Evolutionary conservation across 2,329 filamentous ascomycete genomes (phyloP), one percentile per base, ranked within the genome.

Genomic region (Cytospora piceae): DNA sequence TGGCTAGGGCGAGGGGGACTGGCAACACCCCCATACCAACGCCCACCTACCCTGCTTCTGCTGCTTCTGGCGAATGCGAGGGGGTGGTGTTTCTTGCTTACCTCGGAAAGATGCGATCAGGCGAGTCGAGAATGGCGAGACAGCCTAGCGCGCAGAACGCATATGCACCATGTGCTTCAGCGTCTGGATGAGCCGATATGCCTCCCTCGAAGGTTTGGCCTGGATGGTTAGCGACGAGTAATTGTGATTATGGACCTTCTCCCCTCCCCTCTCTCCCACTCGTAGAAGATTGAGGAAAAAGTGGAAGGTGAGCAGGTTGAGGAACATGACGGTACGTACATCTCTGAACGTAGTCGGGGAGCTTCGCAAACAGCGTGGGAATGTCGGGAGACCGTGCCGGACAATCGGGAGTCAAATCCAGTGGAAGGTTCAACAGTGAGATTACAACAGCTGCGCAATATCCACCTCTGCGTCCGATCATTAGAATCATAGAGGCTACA

Each of bases 151-250:
- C 94, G 78, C 94, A 97, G 78, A 98, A 98, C 31, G 94, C 92
- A 80, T 98, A 99, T 69, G 93, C 95, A 68, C 95, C 95, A 79
- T 99, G 95, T 63, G 94, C 95, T 83, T 99, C 95, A 69, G 90
- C 89, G 67, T 90, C 90, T 61, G 94, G 95, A 69, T 90, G 89
- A 64, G 88, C 90, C 70, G 92, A 94, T 71, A 99, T 93, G 58
- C 95, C 95, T 69, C 95, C 95, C 80, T 99, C 95, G 77, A 90
- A 97, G 14, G 92, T 96, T 83, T 98, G 94, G 76, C 91, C 90
- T 93, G 69, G 65, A 62, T 58, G 61, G 60, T 76, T 65, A 75
- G 67, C 65, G 65, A 59, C 34, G 37, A 54, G 54, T 55, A 34
- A 39, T 60, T 51, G 63, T 61, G 66, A 64, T 55, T 49, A 22